Evolutionary conservation across 352 stramenopile species (phyloP), one percentile per base, ranked within the genome.

Genomic region (Pythium grandisporangium): DNA sequence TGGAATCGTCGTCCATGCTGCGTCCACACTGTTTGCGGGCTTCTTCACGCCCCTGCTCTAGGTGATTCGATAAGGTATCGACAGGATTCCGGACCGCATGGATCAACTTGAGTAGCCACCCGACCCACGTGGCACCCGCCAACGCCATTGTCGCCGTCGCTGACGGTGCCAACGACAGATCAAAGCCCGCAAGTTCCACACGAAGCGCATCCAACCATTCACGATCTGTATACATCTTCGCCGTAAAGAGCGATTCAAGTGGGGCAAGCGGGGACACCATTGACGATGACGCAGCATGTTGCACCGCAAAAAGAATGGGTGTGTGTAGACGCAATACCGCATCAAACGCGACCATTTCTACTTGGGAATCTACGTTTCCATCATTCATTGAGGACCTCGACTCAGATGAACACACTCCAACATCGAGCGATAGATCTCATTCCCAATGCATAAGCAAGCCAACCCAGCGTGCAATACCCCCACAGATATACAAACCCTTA

Each of bases 31-130:
- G n/a, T n/a, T n/a, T n/a, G n/a, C n/a, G n/a, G n/a, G n/a, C n/a
- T n/a, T n/a, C n/a, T n/a, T n/a, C n/a, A n/a, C n/a, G n/a, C n/a
- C n/a, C n/a, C n/a, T n/a, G n/a, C n/a, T n/a, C n/a, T n/a, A n/a
- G n/a, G n/a, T n/a, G n/a, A n/a, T n/a, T n/a, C n/a, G n/a, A n/a
- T n/a, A n/a, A n/a, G n/a, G n/a, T n/a, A n/a, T n/a, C n/a, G n/a
- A n/a, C n/a, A n/a, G n/a, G n/a, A n/a, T n/a, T n/a, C n/a, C n/a
- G 72, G 13, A 82, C 45, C 19, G 21, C 37, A 23, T 78, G 68
- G 30, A 84, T 66, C 37, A 90, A 33, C 34, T 75, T 80, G 8
- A 70, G 22, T 17, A 86, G 32, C 26, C 82, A 42, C 2, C 66
- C 65, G 36, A 68, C 45, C 76, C 76, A 90, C 21, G 54, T 80